phyloP scores from a whole-genome alignment of 176 grass and related monocot species.

The Musa beccarii region DNA sequence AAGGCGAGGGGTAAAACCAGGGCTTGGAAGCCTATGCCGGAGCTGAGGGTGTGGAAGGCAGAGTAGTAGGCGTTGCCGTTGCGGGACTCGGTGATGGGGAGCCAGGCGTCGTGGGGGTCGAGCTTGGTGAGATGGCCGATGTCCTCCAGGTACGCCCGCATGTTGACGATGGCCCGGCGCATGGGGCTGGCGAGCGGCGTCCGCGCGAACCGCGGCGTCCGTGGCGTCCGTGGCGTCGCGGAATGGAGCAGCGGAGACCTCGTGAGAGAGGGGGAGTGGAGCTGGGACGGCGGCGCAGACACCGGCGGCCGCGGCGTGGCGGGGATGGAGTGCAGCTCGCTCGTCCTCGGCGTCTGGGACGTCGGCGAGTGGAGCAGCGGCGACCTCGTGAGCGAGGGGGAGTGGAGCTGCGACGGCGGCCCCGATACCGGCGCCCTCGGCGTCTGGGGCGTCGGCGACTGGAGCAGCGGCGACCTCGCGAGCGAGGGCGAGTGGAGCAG shows the following conservation, averaged over 20 bases:
- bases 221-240: slow-evolving; percentile 14
- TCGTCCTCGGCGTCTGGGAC: slow-evolving; percentile 14
- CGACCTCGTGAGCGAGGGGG: slow-evolving; percentile 1
- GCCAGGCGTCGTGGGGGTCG: slow-evolving; percentile 81
- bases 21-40: slow-evolving; percentile 94
- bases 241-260: not conserved
- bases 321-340: not conserved
- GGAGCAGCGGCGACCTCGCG: not conserved
- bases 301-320: not conserved
- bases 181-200: slow-evolving; percentile 47
- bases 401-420: not conserved
- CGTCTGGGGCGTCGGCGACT: not conserved
- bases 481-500: slow-evolving; percentile 47
- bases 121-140: slow-evolving; percentile 57
- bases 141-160: slow-evolving; percentile 56
- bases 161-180: slow-evolving; percentile 57
- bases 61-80: slow-evolving; percentile 94
- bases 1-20: slow-evolving; percentile 76
- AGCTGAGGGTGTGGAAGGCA: slow-evolving; percentile 93
- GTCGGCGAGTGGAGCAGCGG: not conserved
- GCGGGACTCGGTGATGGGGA: slow-evolving; percentile 92
- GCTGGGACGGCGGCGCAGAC: not conserved
- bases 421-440: not conserved
- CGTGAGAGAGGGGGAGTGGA: not conserved
- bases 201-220: slow-evolving; percentile 45